Conservation (phyloP, 2,329 filamentous ascomycete species). For the Aspergillus intermedius region DNA sequence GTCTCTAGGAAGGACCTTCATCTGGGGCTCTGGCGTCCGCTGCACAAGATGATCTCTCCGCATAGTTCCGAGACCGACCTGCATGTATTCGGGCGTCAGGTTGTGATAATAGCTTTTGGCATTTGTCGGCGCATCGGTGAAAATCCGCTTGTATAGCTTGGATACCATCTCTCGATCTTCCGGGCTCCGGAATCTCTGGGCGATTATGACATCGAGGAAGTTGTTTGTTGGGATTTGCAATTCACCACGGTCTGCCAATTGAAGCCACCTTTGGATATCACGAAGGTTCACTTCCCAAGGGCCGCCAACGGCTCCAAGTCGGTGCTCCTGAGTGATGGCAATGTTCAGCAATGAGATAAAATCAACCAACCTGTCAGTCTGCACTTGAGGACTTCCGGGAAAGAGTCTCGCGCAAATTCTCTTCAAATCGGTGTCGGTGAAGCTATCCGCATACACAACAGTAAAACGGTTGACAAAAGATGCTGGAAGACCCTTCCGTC, state of each 20-base stretch:
- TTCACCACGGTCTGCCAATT: conserved; percentile 58
- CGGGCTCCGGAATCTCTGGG: conserved; percentile 74
- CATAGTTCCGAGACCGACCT: conserved; percentile 72
- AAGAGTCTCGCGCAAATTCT: conserved; percentile 76
- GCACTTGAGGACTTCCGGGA: conserved; percentile 52
- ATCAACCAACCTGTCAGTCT: conserved; percentile 62
- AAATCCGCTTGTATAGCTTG: conserved; percentile 60
- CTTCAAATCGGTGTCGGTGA: conserved; percentile 71
- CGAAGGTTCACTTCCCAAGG: conserved; percentile 96
- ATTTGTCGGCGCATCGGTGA: conserved; percentile 46
- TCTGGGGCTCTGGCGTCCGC: conserved; percentile 25
- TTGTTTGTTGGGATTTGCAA: conserved; percentile 60
- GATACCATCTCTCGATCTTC: conserved; percentile 62
- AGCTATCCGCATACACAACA: conserved; percentile 91
- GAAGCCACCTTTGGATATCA: conserved; percentile 82
- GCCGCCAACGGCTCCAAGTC: conserved; percentile 54
- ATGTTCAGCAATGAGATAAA: conserved; percentile 78
- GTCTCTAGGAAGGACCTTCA: conserved; percentile 31
- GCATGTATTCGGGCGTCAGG: conserved; percentile 58
- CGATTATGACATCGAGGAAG: conserved; percentile 74
- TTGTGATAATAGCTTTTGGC: conserved; percentile 62
- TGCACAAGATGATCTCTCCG: conserved; percentile 48
- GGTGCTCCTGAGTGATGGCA: conserved; percentile 54
- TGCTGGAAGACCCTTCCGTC: conserved; percentile 84
- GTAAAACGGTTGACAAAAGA: conserved; percentile 98